Conservation (phyloP, 1,139 yeast genomes). For the Geotrichum citri-aurantii region DNA sequence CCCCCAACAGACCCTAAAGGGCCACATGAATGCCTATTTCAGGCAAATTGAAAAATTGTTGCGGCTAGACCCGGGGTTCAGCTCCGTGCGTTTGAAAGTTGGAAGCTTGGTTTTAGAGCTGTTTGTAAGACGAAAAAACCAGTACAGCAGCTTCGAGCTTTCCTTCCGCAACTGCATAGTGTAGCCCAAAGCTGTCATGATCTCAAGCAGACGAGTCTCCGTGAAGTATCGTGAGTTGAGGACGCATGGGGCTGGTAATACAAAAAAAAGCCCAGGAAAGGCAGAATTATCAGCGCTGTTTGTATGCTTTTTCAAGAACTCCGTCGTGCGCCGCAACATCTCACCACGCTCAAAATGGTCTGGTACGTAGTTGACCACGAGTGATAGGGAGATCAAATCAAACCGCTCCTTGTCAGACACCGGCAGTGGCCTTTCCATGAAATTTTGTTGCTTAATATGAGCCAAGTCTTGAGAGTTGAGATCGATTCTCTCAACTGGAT, state of each 20-base stretch:
- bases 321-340: conserved; percentile 59
- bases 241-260: conserved; percentile 83
- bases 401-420: conserved; percentile 42
- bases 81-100: conserved; percentile 24
- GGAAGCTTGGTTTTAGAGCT: conserved; percentile 9
- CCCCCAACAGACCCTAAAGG: background rate
- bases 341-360: conserved; percentile 63
- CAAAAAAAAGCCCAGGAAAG: conserved; percentile 54
- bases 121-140: conserved; percentile 42
- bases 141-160: conserved; percentile 72
- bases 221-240: conserved; percentile 74
- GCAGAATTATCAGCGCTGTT: conserved; percentile 15
- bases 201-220: conserved; percentile 39
- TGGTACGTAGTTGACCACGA: conserved; percentile 86
- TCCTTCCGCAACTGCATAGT: conserved; percentile 44
- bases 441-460: conserved; percentile 65
- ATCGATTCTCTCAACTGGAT: conserved; percentile 58
- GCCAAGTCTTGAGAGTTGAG: conserved; percentile 70
- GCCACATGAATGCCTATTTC: background rate
- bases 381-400: conserved; percentile 69
- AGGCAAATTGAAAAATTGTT: conserved; percentile 28
- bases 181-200: conserved; percentile 60
- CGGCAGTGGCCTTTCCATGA: conserved; percentile 72
- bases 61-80: conserved; percentile 28
- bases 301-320: conserved; percentile 45